Percentiles rank a stretch among this genome's conserved stretches.
These are phyloP conservation scores for Aegilops sharonensis DNA, from an alignment of 176 grass and related monocot species.

Conservation along the genomic window DNA sequence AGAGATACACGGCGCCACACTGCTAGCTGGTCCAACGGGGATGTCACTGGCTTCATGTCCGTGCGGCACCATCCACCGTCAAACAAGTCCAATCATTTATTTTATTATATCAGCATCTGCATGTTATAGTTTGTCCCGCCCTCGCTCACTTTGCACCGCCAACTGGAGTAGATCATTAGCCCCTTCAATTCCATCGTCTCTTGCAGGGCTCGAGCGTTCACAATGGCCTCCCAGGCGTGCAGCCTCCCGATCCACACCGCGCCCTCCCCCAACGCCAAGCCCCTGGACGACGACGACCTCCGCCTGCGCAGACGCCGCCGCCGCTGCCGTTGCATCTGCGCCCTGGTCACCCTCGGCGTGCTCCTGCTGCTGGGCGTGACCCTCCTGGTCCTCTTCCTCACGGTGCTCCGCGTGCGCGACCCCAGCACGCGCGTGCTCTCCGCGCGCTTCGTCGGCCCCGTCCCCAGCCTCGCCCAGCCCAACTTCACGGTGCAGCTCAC, in stretches of 20 bases:
- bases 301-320: background rate
- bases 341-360: conserved; percentile 3
- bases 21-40: background rate
- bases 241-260: background rate
- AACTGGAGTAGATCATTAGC: background rate
- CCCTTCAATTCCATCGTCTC: background rate
- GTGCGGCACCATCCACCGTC: background rate
- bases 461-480: conserved; percentile 31
- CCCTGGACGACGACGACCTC: background rate
- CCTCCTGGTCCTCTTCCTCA: conserved; percentile 56
- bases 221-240: background rate
- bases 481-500: conserved; percentile 68
- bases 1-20: background rate
- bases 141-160: background rate
- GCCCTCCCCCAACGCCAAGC: background rate
- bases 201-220: background rate
- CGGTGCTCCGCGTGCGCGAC: conserved; percentile 62
- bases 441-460: conserved; percentile 31
- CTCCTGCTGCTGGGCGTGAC: conserved; percentile 41
- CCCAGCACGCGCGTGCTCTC: conserved; percentile 52
- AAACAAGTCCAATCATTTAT: background rate
- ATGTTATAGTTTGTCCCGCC: background rate
- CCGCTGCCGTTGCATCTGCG: conserved; percentile 22
- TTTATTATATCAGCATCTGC: background rate
- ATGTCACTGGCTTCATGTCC: background rate